These are phyloP conservation scores for Powellomyces hirtus DNA, from an alignment of 192 early-diverging fungal genomes.

Conservation along the genomic window DNA sequence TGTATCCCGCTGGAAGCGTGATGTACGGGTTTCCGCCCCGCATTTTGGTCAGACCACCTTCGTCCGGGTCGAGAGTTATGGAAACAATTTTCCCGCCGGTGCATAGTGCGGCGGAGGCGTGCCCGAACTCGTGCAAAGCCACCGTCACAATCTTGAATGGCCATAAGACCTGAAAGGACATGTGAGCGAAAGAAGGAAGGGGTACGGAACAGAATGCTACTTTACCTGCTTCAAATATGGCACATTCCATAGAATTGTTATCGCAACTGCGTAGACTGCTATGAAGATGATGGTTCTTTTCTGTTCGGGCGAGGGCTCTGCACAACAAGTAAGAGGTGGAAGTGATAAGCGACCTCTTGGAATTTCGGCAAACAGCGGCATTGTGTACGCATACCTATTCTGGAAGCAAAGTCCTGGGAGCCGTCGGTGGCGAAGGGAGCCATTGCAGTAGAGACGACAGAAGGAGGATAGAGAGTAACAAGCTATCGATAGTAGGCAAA, in stretches of 20 bases:
- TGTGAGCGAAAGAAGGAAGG: too few species aligned
- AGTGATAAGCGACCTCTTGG: too few species aligned
- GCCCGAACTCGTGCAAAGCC: conserved; percentile 92
- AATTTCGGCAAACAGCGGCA: too few species aligned
- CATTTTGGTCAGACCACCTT: conserved; percentile 87
- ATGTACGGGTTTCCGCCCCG: conserved; percentile 76
- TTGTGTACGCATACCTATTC: too few species aligned
- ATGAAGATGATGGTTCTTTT: conserved; percentile 50
- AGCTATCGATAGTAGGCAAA: too few species aligned
- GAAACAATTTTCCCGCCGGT: conserved; percentile 89
- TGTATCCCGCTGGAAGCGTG: conserved; percentile 84
- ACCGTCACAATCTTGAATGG: conserved; percentile 96
- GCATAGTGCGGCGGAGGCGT: conserved; percentile 79
- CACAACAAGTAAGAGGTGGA: too few species aligned
- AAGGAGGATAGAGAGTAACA: too few species aligned
- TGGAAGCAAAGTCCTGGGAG: too few species aligned
- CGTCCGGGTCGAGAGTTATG: conserved; percentile 88
- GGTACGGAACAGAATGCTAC: too few species aligned
- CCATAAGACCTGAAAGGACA: too few species aligned
- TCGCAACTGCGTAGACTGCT: conserved; percentile 37
- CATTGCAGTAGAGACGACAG: too few species aligned
- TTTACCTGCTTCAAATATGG: conserved; percentile 77
- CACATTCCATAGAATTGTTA: conserved; percentile 73
- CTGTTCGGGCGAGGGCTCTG: conserved; percentile 38
- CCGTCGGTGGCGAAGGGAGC: too few species aligned